Conservation (phyloP, 441 rosid genomes). For the Erodium chrysanthum region DNA sequence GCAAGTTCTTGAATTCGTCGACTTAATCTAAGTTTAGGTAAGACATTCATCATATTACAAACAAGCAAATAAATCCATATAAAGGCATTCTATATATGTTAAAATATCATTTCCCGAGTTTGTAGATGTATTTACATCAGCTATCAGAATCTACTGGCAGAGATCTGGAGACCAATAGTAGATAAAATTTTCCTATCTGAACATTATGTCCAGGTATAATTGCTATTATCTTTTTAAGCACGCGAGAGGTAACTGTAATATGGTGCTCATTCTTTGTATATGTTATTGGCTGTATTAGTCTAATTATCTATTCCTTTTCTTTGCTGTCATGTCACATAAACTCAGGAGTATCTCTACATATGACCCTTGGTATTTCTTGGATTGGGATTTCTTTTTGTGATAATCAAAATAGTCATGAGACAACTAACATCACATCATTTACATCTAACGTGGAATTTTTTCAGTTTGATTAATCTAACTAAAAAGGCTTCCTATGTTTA, state of each 20-base stretch:
- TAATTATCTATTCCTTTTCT: too few species aligned
- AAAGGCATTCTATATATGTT: background rate
- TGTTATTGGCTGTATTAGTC: too few species aligned
- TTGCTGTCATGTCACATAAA: too few species aligned
- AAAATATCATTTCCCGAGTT: background rate
- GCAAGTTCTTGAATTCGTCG: too few species aligned
- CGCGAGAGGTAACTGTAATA: background rate
- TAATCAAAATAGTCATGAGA: background rate
- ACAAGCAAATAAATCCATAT: background rate
- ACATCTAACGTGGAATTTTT: background rate
- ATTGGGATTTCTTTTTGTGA: background rate
- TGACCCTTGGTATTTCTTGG: background rate
- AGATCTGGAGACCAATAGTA: background rate
- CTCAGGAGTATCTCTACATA: background rate
- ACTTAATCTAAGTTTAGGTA: too few species aligned
- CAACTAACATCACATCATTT: background rate
- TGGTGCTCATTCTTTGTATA: too few species aligned
- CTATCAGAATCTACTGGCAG: background rate
- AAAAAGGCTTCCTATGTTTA: background rate
- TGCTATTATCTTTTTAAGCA: background rate
- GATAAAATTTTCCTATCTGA: background rate
- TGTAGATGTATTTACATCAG: background rate
- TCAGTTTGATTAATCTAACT: background rate
- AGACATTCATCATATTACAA: background rate
- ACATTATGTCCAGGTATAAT: background rate